Conservation (phyloP, 768 basidiomycete species). For the Pisolithus tinctorius region DNA sequence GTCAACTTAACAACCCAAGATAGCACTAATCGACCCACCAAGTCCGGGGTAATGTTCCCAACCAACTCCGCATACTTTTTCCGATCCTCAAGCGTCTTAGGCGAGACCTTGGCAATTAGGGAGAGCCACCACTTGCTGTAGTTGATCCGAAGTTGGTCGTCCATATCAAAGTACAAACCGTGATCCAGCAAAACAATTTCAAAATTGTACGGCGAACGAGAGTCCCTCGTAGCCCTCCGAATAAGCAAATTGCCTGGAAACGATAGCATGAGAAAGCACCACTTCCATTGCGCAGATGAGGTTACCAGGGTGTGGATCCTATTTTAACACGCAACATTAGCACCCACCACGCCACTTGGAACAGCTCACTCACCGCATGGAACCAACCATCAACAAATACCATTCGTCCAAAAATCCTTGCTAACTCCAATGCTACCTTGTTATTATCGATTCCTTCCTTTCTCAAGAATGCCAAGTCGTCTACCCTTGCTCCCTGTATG, state of each 20-base stretch:
- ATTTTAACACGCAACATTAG: conserved; percentile 2
- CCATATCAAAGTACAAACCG: conserved; percentile 89
- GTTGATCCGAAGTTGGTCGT: conserved; percentile 70
- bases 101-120: conserved; percentile 68
- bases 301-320: conserved; percentile 85
- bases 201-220: conserved; percentile 86
- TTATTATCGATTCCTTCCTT: conserved; percentile 85
- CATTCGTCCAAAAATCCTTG: conserved; percentile 90
- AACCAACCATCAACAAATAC: conserved; percentile 93
- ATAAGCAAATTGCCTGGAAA: conserved; percentile 81
- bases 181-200: conserved; percentile 95
- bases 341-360: conserved; percentile 4
- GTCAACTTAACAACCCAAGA: neutral
- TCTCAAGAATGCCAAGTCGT: conserved; percentile 80
- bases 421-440: conserved; percentile 85
- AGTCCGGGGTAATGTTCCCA: conserved; percentile 82
- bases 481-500: conserved; percentile 82
- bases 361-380: conserved; percentile 51
- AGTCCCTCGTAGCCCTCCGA: conserved; percentile 54
- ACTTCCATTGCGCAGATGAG: conserved; percentile 1
- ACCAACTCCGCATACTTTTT: conserved; percentile 85
- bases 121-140: conserved; percentile 89
- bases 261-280: neutral
- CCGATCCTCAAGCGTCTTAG: conserved; percentile 57
- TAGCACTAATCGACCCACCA: conserved; percentile 42